These are phyloP conservation scores for Pythium angustatum DNA, from an alignment of 352 stramenopile genomes.

Conservation along the genomic window DNA sequence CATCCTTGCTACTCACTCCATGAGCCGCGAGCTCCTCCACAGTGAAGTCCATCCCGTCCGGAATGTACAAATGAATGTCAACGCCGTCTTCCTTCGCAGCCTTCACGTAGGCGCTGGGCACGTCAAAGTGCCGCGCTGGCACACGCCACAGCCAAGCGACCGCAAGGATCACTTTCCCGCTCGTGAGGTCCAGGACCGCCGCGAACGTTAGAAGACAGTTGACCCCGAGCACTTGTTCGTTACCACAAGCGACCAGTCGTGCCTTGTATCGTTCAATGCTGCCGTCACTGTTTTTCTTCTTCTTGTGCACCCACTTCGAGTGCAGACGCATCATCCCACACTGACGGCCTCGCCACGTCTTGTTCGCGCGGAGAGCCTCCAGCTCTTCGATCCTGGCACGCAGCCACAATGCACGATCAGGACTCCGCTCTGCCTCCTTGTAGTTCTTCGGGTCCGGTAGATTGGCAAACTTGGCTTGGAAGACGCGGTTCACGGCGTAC, in stretches of 20 bases:
- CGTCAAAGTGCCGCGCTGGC: slow-evolving; percentile 31
- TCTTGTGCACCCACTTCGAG: slow-evolving; percentile 40
- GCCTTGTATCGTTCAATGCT: slow-evolving; percentile 29
- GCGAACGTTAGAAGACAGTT: slow-evolving; percentile 29
- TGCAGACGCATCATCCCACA: slow-evolving; percentile 16
- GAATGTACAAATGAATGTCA: slow-evolving; percentile 30
- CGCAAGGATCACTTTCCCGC: slow-evolving; percentile 24
- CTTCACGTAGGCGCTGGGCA: slow-evolving; percentile 40
- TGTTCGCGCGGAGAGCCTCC: slow-evolving; percentile 15
- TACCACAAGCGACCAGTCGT: slow-evolving; percentile 26
- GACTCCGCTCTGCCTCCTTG: too few species aligned
- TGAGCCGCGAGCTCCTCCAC: slow-evolving; percentile 1
- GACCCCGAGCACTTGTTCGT: slow-evolving; percentile 26
- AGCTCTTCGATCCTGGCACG: too few species aligned
- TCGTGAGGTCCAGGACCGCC: slow-evolving; percentile 36
- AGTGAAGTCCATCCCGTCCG: slow-evolving; percentile 23
- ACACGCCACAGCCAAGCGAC: slow-evolving; percentile 25
- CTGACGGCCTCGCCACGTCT: slow-evolving; percentile 7
- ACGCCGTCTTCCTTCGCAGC: slow-evolving; percentile 22
- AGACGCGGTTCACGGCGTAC: too few species aligned
- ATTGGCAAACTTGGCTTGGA: too few species aligned
- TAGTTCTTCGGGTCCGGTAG: too few species aligned
- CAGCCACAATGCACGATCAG: too few species aligned
- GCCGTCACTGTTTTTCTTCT: slow-evolving; percentile 22
- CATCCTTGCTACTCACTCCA: slow-evolving; percentile 8